Evolutionary conservation across 1,284 basidiomycete species (phyloP).

Genomic region (Tausonia pullulans): DNA sequence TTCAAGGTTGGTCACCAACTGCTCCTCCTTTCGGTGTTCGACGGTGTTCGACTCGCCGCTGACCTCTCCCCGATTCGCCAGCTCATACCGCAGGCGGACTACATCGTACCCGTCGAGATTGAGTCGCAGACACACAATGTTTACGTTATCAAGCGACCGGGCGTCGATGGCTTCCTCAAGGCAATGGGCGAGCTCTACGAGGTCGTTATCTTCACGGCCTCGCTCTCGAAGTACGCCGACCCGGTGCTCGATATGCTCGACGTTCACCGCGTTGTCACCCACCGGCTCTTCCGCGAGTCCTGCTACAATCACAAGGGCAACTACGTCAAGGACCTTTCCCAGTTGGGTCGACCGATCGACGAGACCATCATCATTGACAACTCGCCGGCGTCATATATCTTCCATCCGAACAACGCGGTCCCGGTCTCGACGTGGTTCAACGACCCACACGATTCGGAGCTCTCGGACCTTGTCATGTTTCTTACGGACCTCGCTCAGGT

Average conservation of each 20-base stretch:
- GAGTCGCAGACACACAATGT: constrained; percentile 97
- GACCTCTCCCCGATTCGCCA: constrained; percentile 28
- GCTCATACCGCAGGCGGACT: constrained; percentile 93
- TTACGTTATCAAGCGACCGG: constrained; percentile 97
- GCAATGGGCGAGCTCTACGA: constrained; percentile 98
- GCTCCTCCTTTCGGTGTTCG: constrained; percentile 4
- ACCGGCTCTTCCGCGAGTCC: constrained; percentile 92
- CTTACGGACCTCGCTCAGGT: constrained; percentile 73
- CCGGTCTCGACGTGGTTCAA: constrained; percentile 99
- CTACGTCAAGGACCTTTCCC: constrained; percentile 99
- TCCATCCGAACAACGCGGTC: constrained; percentile 98
- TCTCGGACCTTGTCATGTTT: constrained; percentile 91
- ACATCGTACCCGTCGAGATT: constrained; percentile 97
- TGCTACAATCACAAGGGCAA: constrained; percentile 99
- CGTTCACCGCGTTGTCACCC: constrained; percentile 80
- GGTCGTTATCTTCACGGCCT: constrained; percentile 95
- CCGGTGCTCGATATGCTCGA: constrained; percentile 96
- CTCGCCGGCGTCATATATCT: constrained; percentile 96
- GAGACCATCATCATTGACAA: constrained; percentile 98
- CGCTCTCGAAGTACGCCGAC: constrained; percentile 96
- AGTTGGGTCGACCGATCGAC: constrained; percentile 81
- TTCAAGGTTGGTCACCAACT: constrained; percentile 54
- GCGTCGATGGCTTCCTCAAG: constrained; percentile 92
- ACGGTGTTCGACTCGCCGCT: not conserved
- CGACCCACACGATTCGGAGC: constrained; percentile 91